Base-by-base conservation (phyloP, 306 rosid genomes). In the Quillaja saponaria region DNA sequence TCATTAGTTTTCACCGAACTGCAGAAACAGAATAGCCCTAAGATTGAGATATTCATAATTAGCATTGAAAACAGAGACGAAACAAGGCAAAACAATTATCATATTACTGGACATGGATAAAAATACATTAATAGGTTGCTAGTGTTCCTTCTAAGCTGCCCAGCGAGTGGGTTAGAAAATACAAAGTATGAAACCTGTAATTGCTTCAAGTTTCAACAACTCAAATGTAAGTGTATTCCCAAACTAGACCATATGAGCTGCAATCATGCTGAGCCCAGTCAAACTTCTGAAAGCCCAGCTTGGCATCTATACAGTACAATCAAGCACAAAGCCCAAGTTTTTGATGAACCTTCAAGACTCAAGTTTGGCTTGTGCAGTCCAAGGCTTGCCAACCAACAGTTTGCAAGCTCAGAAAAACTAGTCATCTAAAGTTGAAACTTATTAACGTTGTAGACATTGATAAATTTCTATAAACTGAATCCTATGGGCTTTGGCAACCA, bases 1-100 rank as follows among this genome's bases (percentile, higher is more conserved):
- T 75, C 25, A 75, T 72, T 18, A 31, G 37, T 49, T 21, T 21
- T 17, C 11, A 46, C 21, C 19, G 46, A 50, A 53, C 60, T 31
- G 21, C 21, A 39, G 31, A 2, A 57, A 68, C 48, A 42, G 25
- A 64, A 46, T 53, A 13, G 10, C 21, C 17, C 14, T 7, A 10
- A n/a, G 34, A 67, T 61, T 10, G 19, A 57, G 20, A 67, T 7
- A 25, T 28, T 65, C 16, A 7, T 41, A 15, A 46, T 11, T 7
- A 1, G 31, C 31, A 25, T 25, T 25, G 44, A 39, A 12, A 64
- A 52, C 12, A 35, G 51, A 4, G 50, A 3, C 21, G 61, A 64
- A 41, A 57, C 13, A 60, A 19, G 45, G 44, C 56, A 45, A 55
- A 18, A 39, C 44, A 2, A 25, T 25, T 25, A 25, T 2, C 31